Percentiles rank a stretch among this genome's conserved stretches.
Evolutionary conservation across 163 green algal species (phyloP).

Genomic region (Chlorella variabilis): DNA sequence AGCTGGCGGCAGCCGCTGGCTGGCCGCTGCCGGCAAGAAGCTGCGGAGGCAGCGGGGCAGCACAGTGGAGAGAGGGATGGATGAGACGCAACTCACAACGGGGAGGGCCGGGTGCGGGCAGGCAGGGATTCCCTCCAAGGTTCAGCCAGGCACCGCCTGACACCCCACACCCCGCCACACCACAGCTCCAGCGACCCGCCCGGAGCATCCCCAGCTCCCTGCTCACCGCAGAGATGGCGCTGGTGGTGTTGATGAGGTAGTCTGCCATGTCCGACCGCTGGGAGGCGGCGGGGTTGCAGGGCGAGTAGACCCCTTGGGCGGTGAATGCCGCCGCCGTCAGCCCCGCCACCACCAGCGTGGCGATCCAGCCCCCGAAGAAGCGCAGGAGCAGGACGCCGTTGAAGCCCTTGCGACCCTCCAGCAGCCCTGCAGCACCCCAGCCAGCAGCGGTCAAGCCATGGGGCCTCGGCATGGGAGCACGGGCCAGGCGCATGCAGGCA

Average conservation of each 20-base stretch:
- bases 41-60: background rate
- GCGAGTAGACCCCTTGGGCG: conserved; percentile 26
- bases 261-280: background rate
- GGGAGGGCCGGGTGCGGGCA: too few species aligned
- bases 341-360: conserved; percentile 52
- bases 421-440: conserved; percentile 33
- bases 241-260: background rate
- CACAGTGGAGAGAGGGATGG: background rate
- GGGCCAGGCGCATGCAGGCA: background rate
- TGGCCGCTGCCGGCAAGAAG: conserved; percentile 1
- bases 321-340: conserved; percentile 45
- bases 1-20: background rate
- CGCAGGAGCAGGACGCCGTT: conserved; percentile 38
- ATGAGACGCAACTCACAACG: background rate
- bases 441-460: too few species aligned
- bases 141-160: too few species aligned
- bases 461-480: background rate
- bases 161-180: too few species aligned
- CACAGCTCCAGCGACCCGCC: background rate
- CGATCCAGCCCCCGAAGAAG: conserved; percentile 53
- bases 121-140: too few species aligned
- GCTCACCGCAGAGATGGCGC: background rate
- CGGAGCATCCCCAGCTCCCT: too few species aligned
- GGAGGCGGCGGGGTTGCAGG: conserved; percentile 5
- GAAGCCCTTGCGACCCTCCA: conserved; percentile 43